Conservation (phyloP, 2,329 filamentous ascomycete genomes). For the Thielaviopsis punctulata region DNA sequence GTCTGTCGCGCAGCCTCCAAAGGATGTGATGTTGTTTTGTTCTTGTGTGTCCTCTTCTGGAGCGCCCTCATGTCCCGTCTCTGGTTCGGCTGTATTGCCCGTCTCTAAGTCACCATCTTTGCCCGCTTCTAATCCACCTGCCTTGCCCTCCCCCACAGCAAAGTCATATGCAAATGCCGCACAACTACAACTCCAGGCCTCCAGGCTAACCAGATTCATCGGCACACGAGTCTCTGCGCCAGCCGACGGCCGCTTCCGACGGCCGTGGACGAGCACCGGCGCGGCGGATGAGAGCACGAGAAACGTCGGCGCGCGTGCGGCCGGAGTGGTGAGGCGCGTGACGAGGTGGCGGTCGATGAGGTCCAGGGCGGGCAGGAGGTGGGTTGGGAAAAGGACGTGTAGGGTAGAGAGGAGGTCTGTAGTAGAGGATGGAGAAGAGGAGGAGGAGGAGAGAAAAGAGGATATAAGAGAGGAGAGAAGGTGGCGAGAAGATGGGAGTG, state of each 20-base stretch:
- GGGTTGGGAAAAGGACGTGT: constrained; percentile 68
- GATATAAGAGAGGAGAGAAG: constrained; percentile 4
- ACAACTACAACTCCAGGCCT: constrained; percentile 79
- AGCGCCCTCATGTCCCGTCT: no score
- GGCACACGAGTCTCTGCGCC: constrained; percentile 5
- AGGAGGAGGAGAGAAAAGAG: background rate
- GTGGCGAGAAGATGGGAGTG: constrained; percentile 3
- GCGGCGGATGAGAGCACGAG: background rate
- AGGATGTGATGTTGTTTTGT: constrained; percentile 15
- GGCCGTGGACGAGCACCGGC: background rate
- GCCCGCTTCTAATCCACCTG: background rate
- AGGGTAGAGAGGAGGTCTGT: constrained; percentile 49
- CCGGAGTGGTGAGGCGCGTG: constrained; percentile 27
- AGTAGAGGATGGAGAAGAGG: background rate
- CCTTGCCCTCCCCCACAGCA: no score
- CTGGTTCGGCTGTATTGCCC: constrained; percentile 16
- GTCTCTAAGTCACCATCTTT: background rate
- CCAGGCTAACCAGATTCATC: constrained; percentile 53
- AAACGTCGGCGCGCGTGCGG: background rate
- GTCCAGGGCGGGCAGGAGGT: constrained; percentile 72
- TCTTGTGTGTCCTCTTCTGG: background rate
- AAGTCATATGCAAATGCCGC: constrained; percentile 59
- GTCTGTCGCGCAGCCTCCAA: constrained; percentile 33
- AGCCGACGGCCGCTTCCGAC: background rate
- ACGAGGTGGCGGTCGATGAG: constrained; percentile 66